Base-by-base conservation (phyloP, 208 protist genomes). In the Angomonas ambiguus region DNA sequence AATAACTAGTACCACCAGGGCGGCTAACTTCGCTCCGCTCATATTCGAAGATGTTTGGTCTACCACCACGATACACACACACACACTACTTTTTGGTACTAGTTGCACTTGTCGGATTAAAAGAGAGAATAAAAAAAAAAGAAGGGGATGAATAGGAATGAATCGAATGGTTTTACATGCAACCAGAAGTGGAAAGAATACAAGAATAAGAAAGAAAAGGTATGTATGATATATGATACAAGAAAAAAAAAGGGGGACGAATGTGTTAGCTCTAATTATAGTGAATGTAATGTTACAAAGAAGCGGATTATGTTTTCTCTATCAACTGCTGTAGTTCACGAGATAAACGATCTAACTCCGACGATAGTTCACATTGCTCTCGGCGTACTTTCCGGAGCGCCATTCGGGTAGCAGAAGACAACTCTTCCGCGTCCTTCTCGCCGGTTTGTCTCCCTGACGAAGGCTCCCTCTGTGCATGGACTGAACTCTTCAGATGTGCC, bases 1-100 rank as follows among this genome's bases (percentile, higher is more conserved):
- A 33, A 87, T 73, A 22, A 85, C 30, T 0, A 92, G 68, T 1
- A 88, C 65, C 5, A 89, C 32, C 5, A 92, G 74, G 1, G 72
- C 76, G 0, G 72, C 58, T 0, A 77, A 41, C 33, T 65, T 53
- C 38, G 56, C 48, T 55, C 67, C 65, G 58, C 30, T 48, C 1
- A 16, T 45, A n/a, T 16, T 45, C n/a, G n/a, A n/a, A n/a, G n/a
- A n/a, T n/a, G n/a, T n/a, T n/a, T n/a, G n/a, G n/a, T n/a, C n/a
- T n/a, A n/a, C n/a, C n/a, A n/a, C n/a, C n/a, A n/a, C n/a, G n/a
- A n/a, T n/a, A n/a, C n/a, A n/a, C n/a, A n/a, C n/a, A n/a, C n/a
- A n/a, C n/a, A n/a, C n/a, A n/a, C n/a, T n/a, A n/a, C n/a, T n/a
- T n/a, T n/a, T n/a, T n/a, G n/a, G n/a, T n/a, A 60, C 8, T n/a